These are phyloP conservation scores for Themeda triandra DNA, from an alignment of 176 grass and related monocot species.

Conservation along the genomic window DNA sequence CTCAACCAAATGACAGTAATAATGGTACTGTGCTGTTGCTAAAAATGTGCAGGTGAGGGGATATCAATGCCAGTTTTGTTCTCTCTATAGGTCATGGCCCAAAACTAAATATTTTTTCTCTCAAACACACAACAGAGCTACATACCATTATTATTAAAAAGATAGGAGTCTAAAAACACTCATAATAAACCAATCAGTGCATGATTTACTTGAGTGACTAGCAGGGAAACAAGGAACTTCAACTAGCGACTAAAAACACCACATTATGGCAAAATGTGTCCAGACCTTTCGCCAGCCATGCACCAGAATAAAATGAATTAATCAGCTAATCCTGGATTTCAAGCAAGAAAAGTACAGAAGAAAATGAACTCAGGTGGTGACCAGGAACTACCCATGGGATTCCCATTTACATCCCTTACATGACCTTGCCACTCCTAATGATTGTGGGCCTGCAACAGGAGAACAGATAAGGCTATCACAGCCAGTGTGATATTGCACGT, in stretches of 20 bases:
- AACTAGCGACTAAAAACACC: background rate
- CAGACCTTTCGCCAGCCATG: background rate
- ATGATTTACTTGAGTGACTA: background rate
- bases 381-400: too few species aligned
- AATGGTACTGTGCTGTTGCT: background rate
- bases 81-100: background rate
- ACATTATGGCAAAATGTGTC: too few species aligned
- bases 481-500: background rate
- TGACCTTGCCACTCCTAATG: background rate
- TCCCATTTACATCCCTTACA: too few species aligned
- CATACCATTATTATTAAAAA: background rate
- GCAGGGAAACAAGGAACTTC: background rate
- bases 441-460: background rate
- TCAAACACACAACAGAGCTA: background rate
- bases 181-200: background rate
- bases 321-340: background rate
- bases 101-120: background rate
- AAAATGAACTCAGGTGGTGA: background rate
- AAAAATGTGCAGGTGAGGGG: background rate
- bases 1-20: background rate
- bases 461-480: background rate
- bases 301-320: background rate
- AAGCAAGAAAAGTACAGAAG: background rate
- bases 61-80: background rate
- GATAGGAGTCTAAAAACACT: too few species aligned